Base-by-base conservation (phyloP, 139 green algal species). In the Chloropicon primus region DNA sequence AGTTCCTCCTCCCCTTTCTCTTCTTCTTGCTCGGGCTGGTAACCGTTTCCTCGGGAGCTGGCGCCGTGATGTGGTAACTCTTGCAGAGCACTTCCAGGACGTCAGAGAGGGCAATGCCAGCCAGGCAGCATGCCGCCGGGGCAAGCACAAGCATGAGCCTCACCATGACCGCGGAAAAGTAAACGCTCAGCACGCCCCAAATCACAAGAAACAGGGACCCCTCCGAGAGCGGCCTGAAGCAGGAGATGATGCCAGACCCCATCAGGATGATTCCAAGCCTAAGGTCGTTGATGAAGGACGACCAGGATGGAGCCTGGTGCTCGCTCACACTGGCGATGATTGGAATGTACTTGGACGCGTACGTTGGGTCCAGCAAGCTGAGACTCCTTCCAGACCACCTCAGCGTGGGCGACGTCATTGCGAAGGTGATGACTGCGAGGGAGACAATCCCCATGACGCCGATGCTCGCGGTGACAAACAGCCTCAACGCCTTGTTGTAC, bases 131-230 rank as follows among this genome's bases (percentile, higher is more conserved):
- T 22, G 91, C 89, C 0, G 93, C 93, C n/a, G 94, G 94, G 2
- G 94, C 93, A 74, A 98, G 87, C 76, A 98, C 94, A 75, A 98
- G 87, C 94, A 98, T 98, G 27, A 98, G 90, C 28, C 93, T 90
- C 53, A 96, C 90, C 91, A 95, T 83, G 29, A 84, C 27, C 0
- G 27, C 77, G 26, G 79, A 85, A 86, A 98, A 98, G 88, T 98
- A 98, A 3, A 97, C 90, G 10, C 92, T 90, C 1, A 90, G 96
- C 79, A 95, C 82, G 72, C 89, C 91, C 81, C 96, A 98, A n/a
- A 98, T 85, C n/a, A 96, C 75, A 21, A 98, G 86, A 83, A 98
- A 98, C 17, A 96, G 80, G 0, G 91, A 86, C 72, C 29, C 80
- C 72, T 95, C 88, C 1, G 89, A 90, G 5, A 97, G 85, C 29